phyloP scores from a whole-genome alignment of 139 green algal genomes.

The Volvox africanus region DNA sequence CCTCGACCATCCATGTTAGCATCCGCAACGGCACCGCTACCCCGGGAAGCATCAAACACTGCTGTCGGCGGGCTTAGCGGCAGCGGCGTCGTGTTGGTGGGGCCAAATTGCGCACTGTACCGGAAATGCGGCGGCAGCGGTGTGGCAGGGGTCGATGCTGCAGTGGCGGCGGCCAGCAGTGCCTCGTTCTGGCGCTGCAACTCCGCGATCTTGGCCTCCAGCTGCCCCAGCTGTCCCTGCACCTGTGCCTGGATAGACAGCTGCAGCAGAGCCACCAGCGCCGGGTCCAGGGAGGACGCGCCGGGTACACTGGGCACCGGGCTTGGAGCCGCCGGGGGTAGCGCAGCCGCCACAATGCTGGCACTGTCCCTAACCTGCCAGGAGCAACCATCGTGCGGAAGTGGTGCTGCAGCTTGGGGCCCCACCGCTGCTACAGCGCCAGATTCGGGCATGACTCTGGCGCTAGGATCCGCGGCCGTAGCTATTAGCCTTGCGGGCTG shows the following conservation, averaged over 20 bases:
- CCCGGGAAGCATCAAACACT: no score
- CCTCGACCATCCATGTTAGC: not conserved
- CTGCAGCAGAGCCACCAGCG: not conserved
- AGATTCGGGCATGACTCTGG: no score
- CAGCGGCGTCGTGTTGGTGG: not conserved
- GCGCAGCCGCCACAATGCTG: no score
- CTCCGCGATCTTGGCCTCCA: constrained; percentile 19
- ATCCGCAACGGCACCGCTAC: no score
- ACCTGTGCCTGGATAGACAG: constrained; percentile 24
- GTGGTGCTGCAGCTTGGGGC: no score
- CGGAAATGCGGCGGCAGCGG: not conserved
- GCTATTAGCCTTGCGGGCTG: no score
- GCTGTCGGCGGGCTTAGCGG: not conserved
- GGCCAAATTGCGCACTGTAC: not conserved
- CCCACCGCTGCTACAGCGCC: no score
- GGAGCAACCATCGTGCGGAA: no score
- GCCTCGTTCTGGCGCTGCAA: constrained; percentile 32
- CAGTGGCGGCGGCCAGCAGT: not conserved
- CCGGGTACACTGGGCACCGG: no score
- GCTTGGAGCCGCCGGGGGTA: no score
- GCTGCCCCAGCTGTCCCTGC: constrained; percentile 7
- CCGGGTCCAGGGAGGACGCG: constrained; percentile 1
- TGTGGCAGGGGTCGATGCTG: not conserved
- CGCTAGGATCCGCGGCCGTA: no score
- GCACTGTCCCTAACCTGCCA: no score